A percentile compares a stretch with the other conserved stretches of the same genome.
Conservation (phyloP, 2,329 filamentous ascomycete genomes). For the Epicoccum sorghinum region DNA sequence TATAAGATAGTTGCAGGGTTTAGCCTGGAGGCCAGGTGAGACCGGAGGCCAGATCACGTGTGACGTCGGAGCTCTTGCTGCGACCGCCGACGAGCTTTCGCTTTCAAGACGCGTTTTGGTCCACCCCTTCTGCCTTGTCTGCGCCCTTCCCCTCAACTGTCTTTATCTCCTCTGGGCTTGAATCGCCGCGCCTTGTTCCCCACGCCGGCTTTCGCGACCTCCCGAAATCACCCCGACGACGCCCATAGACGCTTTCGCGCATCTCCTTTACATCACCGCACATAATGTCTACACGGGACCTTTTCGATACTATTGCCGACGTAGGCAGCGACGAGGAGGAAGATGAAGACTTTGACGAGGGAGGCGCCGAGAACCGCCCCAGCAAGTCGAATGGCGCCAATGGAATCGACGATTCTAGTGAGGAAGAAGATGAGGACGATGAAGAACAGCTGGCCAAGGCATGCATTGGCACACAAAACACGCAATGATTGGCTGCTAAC, state of each 20-base stretch:
- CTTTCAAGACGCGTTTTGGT: constrained; percentile 29
- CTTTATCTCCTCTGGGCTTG: constrained; percentile 16
- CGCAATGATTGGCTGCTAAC: constrained; percentile 20
- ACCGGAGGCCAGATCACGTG: not conserved
- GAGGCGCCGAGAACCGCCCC: constrained; percentile 27
- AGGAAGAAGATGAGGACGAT: constrained; percentile 50
- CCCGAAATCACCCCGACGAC: constrained; percentile 15
- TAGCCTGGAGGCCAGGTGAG: not conserved
- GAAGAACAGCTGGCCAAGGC: constrained; percentile 43
- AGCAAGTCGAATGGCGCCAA: constrained; percentile 39
- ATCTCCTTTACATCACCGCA: constrained; percentile 34
- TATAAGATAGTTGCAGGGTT: not conserved
- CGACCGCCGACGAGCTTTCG: constrained; percentile 23
- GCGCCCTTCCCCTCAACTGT: constrained; percentile 25
- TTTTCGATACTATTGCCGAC: constrained; percentile 86
- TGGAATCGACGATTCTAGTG: constrained; percentile 46
- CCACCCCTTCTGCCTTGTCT: constrained; percentile 23
- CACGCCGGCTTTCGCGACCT: constrained; percentile 16
- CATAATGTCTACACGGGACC: constrained; percentile 55
- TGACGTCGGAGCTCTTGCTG: constrained; percentile 17
- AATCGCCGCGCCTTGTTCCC: constrained; percentile 24
- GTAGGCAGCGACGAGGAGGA: constrained; percentile 71
- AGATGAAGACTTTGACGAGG: constrained; percentile 47
- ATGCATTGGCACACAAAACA: constrained; percentile 27
- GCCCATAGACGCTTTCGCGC: constrained; percentile 25